Conservation (phyloP, 768 basidiomycete species). For the Exidia glandulosa region DNA sequence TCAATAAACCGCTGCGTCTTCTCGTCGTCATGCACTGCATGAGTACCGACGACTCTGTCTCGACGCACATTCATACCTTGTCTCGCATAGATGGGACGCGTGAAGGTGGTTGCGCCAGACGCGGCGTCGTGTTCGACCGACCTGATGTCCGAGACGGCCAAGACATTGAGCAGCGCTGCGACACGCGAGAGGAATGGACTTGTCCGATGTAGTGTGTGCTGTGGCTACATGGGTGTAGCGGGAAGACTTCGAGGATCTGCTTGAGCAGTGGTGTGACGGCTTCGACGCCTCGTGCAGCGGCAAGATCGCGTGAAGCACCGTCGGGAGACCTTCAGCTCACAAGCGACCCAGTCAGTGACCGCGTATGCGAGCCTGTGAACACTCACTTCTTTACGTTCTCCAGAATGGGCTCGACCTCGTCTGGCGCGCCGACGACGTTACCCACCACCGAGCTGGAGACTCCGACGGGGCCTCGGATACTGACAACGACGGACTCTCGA, state of each 20-base stretch:
- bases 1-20: too few relatives aligned
- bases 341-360: slow-evolving; percentile 6
- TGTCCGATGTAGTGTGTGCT: slow-evolving; percentile 83
- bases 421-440: slow-evolving; percentile 57
- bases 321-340: slow-evolving; percentile 58
- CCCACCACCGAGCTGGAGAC: slow-evolving; percentile 80
- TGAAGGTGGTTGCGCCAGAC: slow-evolving; percentile 72
- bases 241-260: slow-evolving; percentile 50
- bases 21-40: too few relatives aligned
- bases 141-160: slow-evolving; percentile 85
- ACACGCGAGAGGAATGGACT: slow-evolving; percentile 89
- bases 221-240: slow-evolving; percentile 87
- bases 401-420: slow-evolving; percentile 53
- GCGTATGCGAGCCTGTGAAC: background rate
- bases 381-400: slow-evolving; percentile 73
- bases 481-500: slow-evolving; percentile 78
- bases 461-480: slow-evolving; percentile 84
- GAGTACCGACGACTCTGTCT: too few relatives aligned
- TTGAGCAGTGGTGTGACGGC: slow-evolving; percentile 73
- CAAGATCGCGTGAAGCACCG: slow-evolving; percentile 60
- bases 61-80: too few relatives aligned
- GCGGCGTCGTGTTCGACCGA: slow-evolving; percentile 62
- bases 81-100: slow-evolving; percentile 96
- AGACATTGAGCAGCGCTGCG: slow-evolving; percentile 78
- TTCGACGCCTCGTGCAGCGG: slow-evolving; percentile 57